Evolutionary conservation across 129 eudicot genomes (phyloP).

Genomic region (Chrysanthemum seticuspe): DNA sequence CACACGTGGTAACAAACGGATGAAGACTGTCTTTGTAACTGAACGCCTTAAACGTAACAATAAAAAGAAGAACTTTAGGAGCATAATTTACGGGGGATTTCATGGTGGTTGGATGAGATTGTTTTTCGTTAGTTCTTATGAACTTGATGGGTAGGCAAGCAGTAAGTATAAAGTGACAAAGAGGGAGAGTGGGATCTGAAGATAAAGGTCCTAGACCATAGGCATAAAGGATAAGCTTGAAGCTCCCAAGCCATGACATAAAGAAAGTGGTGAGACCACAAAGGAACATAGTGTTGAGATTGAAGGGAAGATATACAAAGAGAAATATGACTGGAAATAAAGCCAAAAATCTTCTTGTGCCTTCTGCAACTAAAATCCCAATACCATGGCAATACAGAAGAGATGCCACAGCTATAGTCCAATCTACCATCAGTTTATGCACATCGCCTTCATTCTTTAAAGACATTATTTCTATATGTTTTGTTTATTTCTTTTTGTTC

Average conservation of each 20-base stretch:
- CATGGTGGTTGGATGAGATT: conserved; percentile 7
- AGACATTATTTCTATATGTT: too few species aligned
- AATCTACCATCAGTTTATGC: conserved; percentile 35
- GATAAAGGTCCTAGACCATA: conserved; percentile 51
- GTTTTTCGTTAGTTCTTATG: conserved; percentile 6
- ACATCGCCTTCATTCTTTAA: conserved; percentile 30
- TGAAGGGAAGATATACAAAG: conserved; percentile 54
- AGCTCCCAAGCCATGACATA: conserved; percentile 56
- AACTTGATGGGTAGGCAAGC: conserved; percentile 50
- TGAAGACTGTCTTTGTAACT: conserved; percentile 14
- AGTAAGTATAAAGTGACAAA: conserved; percentile 32
- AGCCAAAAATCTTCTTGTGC: conserved; percentile 34
- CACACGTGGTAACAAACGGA: conserved; percentile 9
- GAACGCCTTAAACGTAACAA: neutral
- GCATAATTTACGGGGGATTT: conserved; percentile 12
- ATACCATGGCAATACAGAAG: conserved; percentile 35
- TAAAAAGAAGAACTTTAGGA: conserved; percentile 7
- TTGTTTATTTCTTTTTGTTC: too few species aligned
- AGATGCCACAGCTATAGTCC: conserved; percentile 40
- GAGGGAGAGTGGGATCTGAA: conserved; percentile 38
- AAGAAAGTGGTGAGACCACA: conserved; percentile 45
- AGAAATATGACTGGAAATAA: conserved; percentile 35
- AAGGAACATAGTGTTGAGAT: conserved; percentile 38
- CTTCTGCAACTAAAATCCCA: conserved; percentile 29
- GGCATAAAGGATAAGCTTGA: conserved; percentile 54